Percentiles rank a stretch among this genome's conserved stretches.
phyloP scores from a whole-genome alignment of 2,329 filamentous ascomycete genomes.

The Pseudogymnoascus sp. region DNA sequence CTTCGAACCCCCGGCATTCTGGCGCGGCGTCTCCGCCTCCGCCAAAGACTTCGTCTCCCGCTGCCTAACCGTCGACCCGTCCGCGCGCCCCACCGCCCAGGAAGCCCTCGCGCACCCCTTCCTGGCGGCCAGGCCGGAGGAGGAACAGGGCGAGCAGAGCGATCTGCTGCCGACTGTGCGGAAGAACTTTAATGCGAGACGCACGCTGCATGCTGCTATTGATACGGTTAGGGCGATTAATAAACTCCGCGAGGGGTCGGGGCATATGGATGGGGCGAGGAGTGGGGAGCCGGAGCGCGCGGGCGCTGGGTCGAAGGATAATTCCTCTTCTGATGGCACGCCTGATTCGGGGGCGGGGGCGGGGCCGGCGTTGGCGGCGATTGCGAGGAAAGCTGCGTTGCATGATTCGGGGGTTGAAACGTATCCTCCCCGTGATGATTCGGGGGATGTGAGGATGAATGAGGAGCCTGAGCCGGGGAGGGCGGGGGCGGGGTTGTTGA shows the following conservation, averaged over 20 bases:
- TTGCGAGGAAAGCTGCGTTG: background rate
- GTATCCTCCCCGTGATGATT: slow-evolving; percentile 8
- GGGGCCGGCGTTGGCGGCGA: background rate
- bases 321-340: background rate
- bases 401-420: background rate
- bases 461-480: too few relatives aligned
- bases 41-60: slow-evolving; percentile 88
- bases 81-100: slow-evolving; percentile 83
- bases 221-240: slow-evolving; percentile 66
- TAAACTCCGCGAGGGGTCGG: slow-evolving; percentile 58
- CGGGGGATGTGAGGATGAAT: slow-evolving; percentile 19
- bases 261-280: slow-evolving; percentile 54
- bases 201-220: slow-evolving; percentile 63
- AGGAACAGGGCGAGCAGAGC: slow-evolving; percentile 44
- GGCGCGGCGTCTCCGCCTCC: slow-evolving; percentile 80
- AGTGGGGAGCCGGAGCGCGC: slow-evolving; percentile 44
- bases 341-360: background rate
- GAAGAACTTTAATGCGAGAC: slow-evolving; percentile 67
- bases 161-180: slow-evolving; percentile 63
- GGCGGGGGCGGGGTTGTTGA: slow-evolving; percentile 15
- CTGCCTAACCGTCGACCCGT: slow-evolving; percentile 86
- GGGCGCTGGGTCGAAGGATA: slow-evolving; percentile 17
- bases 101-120: slow-evolving; percentile 63
- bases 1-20: slow-evolving; percentile 92
- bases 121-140: slow-evolving; percentile 44